Evolutionary conservation across 192 early-diverging fungal species (phyloP), one percentile per base, ranked within the genome.

Genomic region (Phycomyces blakesleeanus): DNA sequence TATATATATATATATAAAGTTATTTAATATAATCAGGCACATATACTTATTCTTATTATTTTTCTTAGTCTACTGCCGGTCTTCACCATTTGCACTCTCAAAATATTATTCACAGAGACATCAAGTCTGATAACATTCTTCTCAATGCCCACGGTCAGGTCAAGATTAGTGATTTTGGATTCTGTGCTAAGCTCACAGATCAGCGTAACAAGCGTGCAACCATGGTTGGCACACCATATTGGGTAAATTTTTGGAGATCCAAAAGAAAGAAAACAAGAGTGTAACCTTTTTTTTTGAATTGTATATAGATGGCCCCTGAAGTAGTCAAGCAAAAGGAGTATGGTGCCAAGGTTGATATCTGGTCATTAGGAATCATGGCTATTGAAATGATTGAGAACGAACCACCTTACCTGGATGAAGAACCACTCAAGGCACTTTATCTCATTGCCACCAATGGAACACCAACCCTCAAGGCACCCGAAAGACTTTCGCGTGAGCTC

Each of bases 381-480:
- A 94, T 96, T 57, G 94, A 97, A 74, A 96, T 97, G 95, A 87
- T 97, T 61, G 95, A 97, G 75, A 90, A 90, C 58, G 95, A 97
- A 66, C 95, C 94, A 9, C 95, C 95, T 57, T 97, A 97, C 63
- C 72, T 97, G 64, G 89, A 96, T 62, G 95, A 97, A 76, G 92
- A 95, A 69, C 92, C 95, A 29, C 80, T 97, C 66, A 90, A 92
- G 76, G 95, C 95, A n/a, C 76, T 96, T 56, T 97, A 95, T 55
- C 76, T 97, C 61, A 96, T 97, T 77, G 95, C 94, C 7, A 97
- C 94, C 50, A 96, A 95, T 66, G 95, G 95, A 58, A 97, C 94
- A 6, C 95, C 95, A 6, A 89, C 89, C 52, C 78, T 95, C 20
- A 92, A 94, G 77, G 79, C 90, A 56, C 94, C 95, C 14, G 92